Evolutionary conservation across 2,329 filamentous ascomycete genomes (phyloP), one percentile per base, ranked within the genome.

Genomic region (Alternaria incomplexa): DNA sequence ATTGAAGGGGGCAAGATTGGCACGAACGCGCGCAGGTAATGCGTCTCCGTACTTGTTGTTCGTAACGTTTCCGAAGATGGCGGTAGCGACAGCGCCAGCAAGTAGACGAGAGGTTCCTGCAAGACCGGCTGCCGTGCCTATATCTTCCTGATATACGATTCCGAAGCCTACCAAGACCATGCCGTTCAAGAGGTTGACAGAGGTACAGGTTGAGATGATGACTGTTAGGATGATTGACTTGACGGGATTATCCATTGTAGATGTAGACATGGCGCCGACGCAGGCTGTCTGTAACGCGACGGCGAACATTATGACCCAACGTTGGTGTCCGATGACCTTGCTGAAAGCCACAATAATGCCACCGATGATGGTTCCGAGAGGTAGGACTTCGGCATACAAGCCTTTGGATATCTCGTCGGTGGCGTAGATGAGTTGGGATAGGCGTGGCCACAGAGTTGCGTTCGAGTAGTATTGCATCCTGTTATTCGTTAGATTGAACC

Each of bases 81-180:
- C 73, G 3, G 72, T 77, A 28, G 74, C 73, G 11, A 76, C 63
- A 6, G 73, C 73, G 15, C 73, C 73, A 25, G 73, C 70, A 20
- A 76, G 72, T 0, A 77, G 65, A 6, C 73, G 70, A 6, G 66
- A 71, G n/a, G 74, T 75, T 26, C 72, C 73, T 3, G 73, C 71
- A 1, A 76, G 69, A 46, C 74, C 74, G 5, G 73, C 73, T 4
- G 72, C 74, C 11, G 73, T 76, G n/a, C 74, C 73, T 32, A 76
- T 76, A 12, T 75, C 72, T 53, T 75, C 70, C 50, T 76, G 73
- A 30, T 73, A 72, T 3, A 75, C 70, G 32, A 75, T 75, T 13
- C 73, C 73, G 17, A 75, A 74, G 10, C 73, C 73, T 5, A 76
- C 72, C 4, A 76, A 63, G 1, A 75, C 73, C 71, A 76, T 73